Conservation (phyloP, 305 asterid species). For the Solanum chacoense region DNA sequence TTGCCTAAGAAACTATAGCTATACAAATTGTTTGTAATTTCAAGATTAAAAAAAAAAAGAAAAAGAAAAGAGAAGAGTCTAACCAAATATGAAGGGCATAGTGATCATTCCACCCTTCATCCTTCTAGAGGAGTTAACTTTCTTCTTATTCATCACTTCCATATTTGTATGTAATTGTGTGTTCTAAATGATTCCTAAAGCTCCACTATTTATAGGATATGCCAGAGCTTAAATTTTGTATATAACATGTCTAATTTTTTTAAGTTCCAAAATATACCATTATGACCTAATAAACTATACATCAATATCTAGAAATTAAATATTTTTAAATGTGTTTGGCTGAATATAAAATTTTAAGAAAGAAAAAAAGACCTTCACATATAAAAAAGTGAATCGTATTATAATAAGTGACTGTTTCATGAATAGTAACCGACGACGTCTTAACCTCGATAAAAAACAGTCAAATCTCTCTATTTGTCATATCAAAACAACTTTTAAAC, state of each 20-base stretch:
- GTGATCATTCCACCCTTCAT: constrained; percentile 71
- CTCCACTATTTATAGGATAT: constrained; percentile 26
- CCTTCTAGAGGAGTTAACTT: constrained; percentile 17
- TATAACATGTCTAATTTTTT: not conserved
- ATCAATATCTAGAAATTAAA: not conserved
- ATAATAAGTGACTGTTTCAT: not conserved
- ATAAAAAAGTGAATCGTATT: not conserved
- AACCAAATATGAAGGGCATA: constrained; percentile 95
- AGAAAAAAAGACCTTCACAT: no score
- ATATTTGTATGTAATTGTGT: not conserved
- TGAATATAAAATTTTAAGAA: not conserved
- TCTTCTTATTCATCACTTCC: constrained; percentile 20
- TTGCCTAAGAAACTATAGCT: not conserved
- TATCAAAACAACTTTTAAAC: no score
- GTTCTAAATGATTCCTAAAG: constrained; percentile 2
- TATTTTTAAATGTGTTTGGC: not conserved
- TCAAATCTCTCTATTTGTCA: no score
- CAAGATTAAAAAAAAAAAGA: not conserved
- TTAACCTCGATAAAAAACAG: not conserved
- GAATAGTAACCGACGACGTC: not conserved
- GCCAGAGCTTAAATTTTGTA: not conserved
- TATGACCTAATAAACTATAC: not conserved
- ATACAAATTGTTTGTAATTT: not conserved
- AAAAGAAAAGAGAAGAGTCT: not conserved
- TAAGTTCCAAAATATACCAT: not conserved